Evolutionary conservation across 1,139 yeast genomes (phyloP), one percentile per base, ranked within the genome.

Genomic region (Pneumocystis wakefieldiae): DNA sequence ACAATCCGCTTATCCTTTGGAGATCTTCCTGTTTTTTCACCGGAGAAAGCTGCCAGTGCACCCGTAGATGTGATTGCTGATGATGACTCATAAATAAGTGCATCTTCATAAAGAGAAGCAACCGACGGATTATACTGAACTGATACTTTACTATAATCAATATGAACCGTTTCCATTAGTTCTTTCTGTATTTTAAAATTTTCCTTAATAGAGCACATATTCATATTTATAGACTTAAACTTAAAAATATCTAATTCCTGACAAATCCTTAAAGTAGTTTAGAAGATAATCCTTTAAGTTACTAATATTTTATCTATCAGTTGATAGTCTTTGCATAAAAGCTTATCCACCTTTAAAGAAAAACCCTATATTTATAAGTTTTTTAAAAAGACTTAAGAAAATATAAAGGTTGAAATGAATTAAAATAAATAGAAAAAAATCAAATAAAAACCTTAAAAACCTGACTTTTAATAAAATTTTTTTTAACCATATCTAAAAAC

Each of bases 1-100:
- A 92, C 97, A 76, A 92, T 88, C 79, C 98, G 89, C 77, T 92
- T 92, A 78, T 92, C 98, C 80, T 86, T 87, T 75, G 98, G 98
- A 59, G 97, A 92, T 78, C 98, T 87, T 71, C 98, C 98, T 65
- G 97, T 92, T 80, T 92, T 92, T 71, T 83, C 80, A 74, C 98
- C 98, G 38, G 97, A 89, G 78, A 85, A 90, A 64, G 98, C 97
- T 78, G 92, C 86, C 70, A 92, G 81, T 64, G 97, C 97, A 74
- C 98, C 98, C 63, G 95, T 82, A 60, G 96, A 85, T 32, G 95
- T 85, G 71, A 92, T 87, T 66, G 95, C 91, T 62, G 97, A 91
- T 67, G 96, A 94, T 71, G 82, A 82, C 77, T 92, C 98, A 67
- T 77, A 74, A 66, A 82, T 81, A 69, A 92, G 81, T 68, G 95